These are phyloP conservation scores for Berkeleyomyces basicola DNA, from an alignment of 2,329 filamentous ascomycete species.

Conservation along the genomic window DNA sequence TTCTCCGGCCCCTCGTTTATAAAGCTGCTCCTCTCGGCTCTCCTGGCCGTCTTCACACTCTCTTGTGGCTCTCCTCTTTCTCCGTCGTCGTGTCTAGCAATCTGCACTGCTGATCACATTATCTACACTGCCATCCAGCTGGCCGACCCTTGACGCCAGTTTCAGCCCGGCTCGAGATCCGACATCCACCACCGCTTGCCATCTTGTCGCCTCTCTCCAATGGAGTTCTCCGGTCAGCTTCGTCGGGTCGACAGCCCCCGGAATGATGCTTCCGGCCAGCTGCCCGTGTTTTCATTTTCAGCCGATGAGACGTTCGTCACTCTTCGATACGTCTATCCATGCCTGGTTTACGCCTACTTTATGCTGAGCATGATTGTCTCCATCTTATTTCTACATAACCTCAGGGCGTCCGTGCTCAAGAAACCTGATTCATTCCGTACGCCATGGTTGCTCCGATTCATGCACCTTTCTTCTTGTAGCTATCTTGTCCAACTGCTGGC, in stretches of 20 bases:
- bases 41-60: no score
- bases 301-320: neutral
- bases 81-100: no score
- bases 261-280: neutral
- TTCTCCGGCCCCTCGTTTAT: neutral
- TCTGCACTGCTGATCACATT: no score
- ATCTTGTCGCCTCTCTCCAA: neutral
- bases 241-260: neutral
- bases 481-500: constrained; percentile 31
- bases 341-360: constrained; percentile 41
- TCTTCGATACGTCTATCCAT: constrained; percentile 41
- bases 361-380: constrained; percentile 32
- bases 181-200: neutral
- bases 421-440: constrained; percentile 25
- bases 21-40: no score
- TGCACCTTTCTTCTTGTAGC: constrained; percentile 17
- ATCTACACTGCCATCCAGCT: no score
- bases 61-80: no score
- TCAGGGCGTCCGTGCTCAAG: constrained; percentile 21
- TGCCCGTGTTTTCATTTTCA: constrained; percentile 1
- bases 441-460: constrained; percentile 15
- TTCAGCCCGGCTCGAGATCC: no score
- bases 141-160: no score
- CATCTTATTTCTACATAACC: constrained; percentile 35
- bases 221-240: neutral